These are phyloP conservation scores for Fragosphaeria purpurea DNA, from an alignment of 2,329 filamentous ascomycete genomes.

Conservation along the genomic window DNA sequence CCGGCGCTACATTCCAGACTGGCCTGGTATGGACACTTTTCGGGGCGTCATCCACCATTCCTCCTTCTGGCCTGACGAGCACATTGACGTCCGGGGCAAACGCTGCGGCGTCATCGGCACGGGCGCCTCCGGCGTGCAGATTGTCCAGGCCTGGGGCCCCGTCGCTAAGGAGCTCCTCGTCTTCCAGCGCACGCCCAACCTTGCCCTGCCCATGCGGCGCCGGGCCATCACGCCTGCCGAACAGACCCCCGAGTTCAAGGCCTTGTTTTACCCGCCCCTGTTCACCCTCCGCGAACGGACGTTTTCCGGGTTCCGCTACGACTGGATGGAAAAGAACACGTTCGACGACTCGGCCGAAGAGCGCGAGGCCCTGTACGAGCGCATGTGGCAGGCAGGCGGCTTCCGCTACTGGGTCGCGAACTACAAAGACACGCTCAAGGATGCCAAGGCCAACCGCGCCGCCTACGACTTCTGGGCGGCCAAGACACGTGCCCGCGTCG, in stretches of 20 bases:
- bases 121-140: conserved; percentile 54
- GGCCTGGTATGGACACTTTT: conserved; percentile 49
- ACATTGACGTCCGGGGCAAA: conserved; percentile 48
- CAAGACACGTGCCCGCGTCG: conserved; percentile 39
- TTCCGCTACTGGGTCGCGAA: conserved; percentile 44
- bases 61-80: conserved; percentile 49
- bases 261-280: conserved; percentile 34
- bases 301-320: conserved; percentile 51
- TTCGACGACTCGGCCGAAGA: conserved; percentile 43
- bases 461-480: conserved; percentile 46
- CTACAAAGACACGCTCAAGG: conserved; percentile 42
- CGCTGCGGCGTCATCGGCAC: conserved; percentile 54
- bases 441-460: conserved; percentile 38
- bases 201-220: conserved; percentile 52
- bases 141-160: conserved; percentile 50
- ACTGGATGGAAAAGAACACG: conserved; percentile 42
- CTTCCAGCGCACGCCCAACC: conserved; percentile 58
- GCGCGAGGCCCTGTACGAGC: conserved; percentile 37
- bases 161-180: conserved; percentile 43
- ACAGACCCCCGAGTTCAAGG: conserved; percentile 34
- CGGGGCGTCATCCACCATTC: conserved; percentile 50
- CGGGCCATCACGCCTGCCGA: conserved; percentile 36
- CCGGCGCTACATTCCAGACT: conserved; percentile 51
- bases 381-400: conserved; percentile 40
- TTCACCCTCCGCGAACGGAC: conserved; percentile 41